These are phyloP conservation scores for Albophoma yamanashiensis DNA, from an alignment of 2,329 filamentous ascomycete genomes.

Conservation along the genomic window DNA sequence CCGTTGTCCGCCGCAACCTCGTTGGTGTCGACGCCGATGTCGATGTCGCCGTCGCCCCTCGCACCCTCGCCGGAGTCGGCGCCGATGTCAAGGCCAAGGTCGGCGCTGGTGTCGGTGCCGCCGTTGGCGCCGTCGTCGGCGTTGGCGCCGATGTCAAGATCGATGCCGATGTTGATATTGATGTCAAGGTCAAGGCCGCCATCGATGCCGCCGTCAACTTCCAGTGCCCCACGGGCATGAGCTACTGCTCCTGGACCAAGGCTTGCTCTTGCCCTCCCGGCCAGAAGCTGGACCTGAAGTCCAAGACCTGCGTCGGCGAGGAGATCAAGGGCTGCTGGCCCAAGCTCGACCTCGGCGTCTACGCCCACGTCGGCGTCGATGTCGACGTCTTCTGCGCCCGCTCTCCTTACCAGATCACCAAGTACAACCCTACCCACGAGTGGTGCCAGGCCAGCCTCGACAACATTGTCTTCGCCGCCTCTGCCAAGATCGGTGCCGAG, in stretches of 20 bases:
- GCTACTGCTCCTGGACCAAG: constrained; percentile 26
- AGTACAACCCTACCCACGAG: constrained; percentile 20
- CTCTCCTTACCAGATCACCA: constrained; percentile 22
- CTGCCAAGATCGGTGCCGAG: constrained; percentile 16
- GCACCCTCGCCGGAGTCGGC: constrained; percentile 18
- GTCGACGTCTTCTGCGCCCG: constrained; percentile 22
- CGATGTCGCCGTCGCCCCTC: constrained; percentile 1
- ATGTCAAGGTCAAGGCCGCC: constrained; percentile 10
- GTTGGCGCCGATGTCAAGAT: constrained; percentile 5
- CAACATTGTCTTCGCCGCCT: constrained; percentile 23
- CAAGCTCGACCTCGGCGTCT: constrained; percentile 15
- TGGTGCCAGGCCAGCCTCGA: constrained; percentile 23
- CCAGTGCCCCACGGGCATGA: constrained; percentile 22
- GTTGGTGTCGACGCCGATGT: constrained; percentile 2
- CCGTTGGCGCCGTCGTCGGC: constrained; percentile 1
- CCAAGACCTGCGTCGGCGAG: constrained; percentile 15
- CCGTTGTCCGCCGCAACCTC: background rate
- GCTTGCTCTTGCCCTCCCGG: constrained; percentile 33
- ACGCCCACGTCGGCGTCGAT: constrained; percentile 13
- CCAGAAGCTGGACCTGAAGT: constrained; percentile 23
- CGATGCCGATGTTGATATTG: background rate
- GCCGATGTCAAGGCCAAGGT: constrained; percentile 4
- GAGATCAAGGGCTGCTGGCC: constrained; percentile 21
- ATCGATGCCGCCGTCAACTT: constrained; percentile 11
- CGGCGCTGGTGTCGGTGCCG: background rate